These are phyloP conservation scores for Astraeus odoratus DNA, from an alignment of 768 basidiomycete genomes.

Conservation along the genomic window DNA sequence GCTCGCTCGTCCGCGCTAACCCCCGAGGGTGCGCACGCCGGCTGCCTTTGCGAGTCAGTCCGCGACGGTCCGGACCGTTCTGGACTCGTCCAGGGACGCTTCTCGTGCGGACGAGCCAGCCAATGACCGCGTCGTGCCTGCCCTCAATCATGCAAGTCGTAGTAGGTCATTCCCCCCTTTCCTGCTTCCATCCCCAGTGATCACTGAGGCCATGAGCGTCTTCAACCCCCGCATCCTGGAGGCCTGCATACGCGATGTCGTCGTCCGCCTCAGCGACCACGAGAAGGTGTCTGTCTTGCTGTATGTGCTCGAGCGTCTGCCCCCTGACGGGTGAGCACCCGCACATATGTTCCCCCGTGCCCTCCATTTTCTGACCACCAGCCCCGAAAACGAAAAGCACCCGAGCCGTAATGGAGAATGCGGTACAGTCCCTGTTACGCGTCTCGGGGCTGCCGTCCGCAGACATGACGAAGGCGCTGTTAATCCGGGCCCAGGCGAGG, in stretches of 20 bases:
- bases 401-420: constrained; percentile 64
- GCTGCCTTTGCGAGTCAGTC: too few species aligned
- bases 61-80: background rate
- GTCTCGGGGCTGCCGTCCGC: constrained; percentile 45
- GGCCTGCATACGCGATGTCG: constrained; percentile 66
- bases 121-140: background rate
- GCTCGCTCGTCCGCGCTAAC: too few species aligned
- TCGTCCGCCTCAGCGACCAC: constrained; percentile 47
- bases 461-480: constrained; percentile 51
- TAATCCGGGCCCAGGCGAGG: constrained; percentile 61
- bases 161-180: background rate
- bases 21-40: too few species aligned
- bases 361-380: constrained; percentile 2
- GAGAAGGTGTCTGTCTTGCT: constrained; percentile 68
- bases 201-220: constrained; percentile 40
- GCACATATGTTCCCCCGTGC: constrained; percentile 1
- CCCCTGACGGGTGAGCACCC: constrained; percentile 52
- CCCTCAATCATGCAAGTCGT: background rate
- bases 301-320: constrained; percentile 78
- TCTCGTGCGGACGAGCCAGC: background rate
- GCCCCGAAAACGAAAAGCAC: constrained; percentile 29
- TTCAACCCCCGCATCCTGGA: constrained; percentile 77
- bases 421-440: constrained; percentile 62
- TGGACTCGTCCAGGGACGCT: background rate
- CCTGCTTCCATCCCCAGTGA: too few species aligned